Evolutionary conservation across 805 yeast genomes (phyloP).

Genomic region (Komagataella pastoris): DNA sequence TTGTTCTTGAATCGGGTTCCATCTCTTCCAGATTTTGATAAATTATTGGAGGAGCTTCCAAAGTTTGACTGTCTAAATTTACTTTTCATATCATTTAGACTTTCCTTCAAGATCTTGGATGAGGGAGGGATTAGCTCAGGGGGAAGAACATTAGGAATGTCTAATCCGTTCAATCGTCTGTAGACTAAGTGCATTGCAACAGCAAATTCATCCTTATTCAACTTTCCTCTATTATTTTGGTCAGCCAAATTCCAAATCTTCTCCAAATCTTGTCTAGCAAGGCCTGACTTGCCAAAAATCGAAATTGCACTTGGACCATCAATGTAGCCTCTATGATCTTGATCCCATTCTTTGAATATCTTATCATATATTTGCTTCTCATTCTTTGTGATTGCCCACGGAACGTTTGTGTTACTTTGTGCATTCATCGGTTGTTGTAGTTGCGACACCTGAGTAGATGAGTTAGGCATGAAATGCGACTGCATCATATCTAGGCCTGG

Average conservation of each 20-base stretch:
- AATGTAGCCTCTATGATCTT: constrained; percentile 48
- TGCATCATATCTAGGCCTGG: constrained; percentile 60
- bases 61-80: constrained; percentile 30
- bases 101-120: constrained; percentile 56
- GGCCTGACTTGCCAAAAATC: constrained; percentile 84
- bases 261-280: constrained; percentile 75
- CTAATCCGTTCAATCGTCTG: constrained; percentile 77
- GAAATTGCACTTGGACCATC: constrained; percentile 75
- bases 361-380: constrained; percentile 81
- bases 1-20: constrained; percentile 61
- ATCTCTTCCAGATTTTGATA: constrained; percentile 22
- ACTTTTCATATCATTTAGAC: constrained; percentile 58
- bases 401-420: constrained; percentile 33
- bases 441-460: constrained; percentile 13
- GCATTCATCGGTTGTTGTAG: constrained; percentile 18
- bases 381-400: constrained; percentile 77
- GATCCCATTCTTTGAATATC: constrained; percentile 83
- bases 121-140: constrained; percentile 88
- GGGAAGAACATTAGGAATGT: constrained; percentile 73
- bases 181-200: constrained; percentile 96
- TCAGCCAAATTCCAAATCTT: constrained; percentile 87
- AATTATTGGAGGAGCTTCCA: constrained; percentile 15
- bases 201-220: constrained; percentile 83
- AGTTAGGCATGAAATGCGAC: constrained; percentile 51
- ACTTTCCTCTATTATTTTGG: constrained; percentile 65